These are phyloP conservation scores for Coemansia nantahalensis DNA, from an alignment of 192 early-diverging fungal species.

Conservation along the genomic window DNA sequence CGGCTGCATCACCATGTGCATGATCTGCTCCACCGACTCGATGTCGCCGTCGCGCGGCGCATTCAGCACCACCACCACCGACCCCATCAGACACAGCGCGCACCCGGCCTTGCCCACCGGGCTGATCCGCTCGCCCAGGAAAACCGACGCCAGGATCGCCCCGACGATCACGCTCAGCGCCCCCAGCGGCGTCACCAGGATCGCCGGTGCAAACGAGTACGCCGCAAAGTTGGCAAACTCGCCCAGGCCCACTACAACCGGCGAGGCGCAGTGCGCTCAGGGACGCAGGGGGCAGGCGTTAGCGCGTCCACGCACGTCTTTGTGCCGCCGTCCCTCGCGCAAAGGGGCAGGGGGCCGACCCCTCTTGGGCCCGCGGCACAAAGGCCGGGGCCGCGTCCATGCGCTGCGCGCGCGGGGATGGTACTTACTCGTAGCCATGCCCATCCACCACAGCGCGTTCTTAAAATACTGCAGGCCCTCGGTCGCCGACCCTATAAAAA, in stretches of 20 bases:
- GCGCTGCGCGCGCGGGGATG: too few species aligned
- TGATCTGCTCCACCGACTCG: slow-evolving; percentile 79
- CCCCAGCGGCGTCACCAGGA: slow-evolving; percentile 92
- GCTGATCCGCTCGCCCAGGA: slow-evolving; percentile 85
- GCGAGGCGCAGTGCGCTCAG: too few species aligned
- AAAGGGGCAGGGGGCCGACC: not conserved
- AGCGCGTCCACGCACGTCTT: too few species aligned
- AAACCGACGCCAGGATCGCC: slow-evolving; percentile 81
- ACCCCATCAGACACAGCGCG: slow-evolving; percentile 83
- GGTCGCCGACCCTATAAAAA: slow-evolving; percentile 54
- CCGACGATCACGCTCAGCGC: slow-evolving; percentile 87
- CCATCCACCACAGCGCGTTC: slow-evolving; percentile 89
- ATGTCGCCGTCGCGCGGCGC: slow-evolving; percentile 81
- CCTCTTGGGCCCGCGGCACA: not conserved
- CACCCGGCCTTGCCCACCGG: slow-evolving; percentile 85
- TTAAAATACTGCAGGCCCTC: slow-evolving; percentile 79
- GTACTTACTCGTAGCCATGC: slow-evolving; percentile 64
- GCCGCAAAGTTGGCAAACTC: slow-evolving; percentile 95
- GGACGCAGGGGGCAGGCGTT: too few species aligned
- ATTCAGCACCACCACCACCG: slow-evolving; percentile 84
- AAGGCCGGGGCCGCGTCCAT: not conserved
- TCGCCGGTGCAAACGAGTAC: slow-evolving; percentile 94
- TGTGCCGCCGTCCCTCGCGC: too few species aligned
- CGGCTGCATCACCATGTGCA: slow-evolving; percentile 74
- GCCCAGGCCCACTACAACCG: slow-evolving; percentile 77